Evolutionary conservation across 495 filamentous ascomycete genomes (phyloP), one percentile per base, ranked within the genome.

Genomic region (Tetracladium setigerum): DNA sequence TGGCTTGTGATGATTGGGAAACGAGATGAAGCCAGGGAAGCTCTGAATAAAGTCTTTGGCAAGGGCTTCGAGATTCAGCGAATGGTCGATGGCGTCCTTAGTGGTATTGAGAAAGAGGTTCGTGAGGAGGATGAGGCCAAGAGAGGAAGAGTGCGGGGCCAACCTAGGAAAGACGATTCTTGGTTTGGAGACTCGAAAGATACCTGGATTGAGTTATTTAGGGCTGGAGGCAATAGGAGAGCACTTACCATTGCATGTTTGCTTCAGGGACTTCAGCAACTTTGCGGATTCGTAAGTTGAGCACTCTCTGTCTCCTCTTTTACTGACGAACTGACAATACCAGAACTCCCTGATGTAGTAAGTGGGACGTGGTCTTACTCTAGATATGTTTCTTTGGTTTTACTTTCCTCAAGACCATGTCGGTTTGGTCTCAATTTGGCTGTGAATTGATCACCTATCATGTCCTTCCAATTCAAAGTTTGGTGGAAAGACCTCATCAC

Each of bases 331-430:
- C 22, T 57, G 64, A 46, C 22, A 22, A 37, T n/a, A 10, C 15
- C 55, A 83, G 78, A 95, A 95, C 65, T 84, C 83, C 38, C 73
- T 95, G 11, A 96, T 96, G 90, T 96, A 96, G 62, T 27, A 27
- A 27, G 22, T 27, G 22, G 3, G 22, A 7, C 22, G 7, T 27
- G 7, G 22, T 27, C 7, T 27, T 7, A 27, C 7, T 27, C 3
- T 27, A 27, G 22, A 7, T n/a, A 27, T 27, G 3, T 27, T 27
- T 27, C 7, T 27, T 27, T 3, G 22, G n/a, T n/a, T n/a, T n/a
- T n/a, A n/a, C n/a, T n/a, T n/a, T n/a, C n/a, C n/a, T n/a, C n/a
- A n/a, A n/a, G n/a, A n/a, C n/a, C n/a, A n/a, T n/a, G n/a, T n/a
- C n/a, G n/a, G n/a, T n/a, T n/a, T n/a, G n/a, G n/a, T n/a, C n/a